phyloP scores from a whole-genome alignment of 2,329 filamentous ascomycete species.

The Aureobasidium sp. region DNA sequence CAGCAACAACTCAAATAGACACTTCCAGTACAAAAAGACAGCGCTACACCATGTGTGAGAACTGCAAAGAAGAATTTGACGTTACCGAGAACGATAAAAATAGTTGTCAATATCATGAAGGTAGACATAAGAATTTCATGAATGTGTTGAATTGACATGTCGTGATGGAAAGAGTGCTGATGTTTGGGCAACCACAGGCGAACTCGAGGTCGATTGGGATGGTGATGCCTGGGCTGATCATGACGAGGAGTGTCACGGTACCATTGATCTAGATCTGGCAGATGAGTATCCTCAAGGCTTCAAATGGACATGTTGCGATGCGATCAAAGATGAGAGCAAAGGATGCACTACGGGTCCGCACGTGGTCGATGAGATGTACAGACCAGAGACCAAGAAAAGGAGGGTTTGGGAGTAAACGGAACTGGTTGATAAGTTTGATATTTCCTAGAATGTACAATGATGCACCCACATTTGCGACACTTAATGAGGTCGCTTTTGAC shows the following conservation, averaged over 20 bases:
- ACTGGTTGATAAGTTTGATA: too few relatives aligned
- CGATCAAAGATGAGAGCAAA: conserved; percentile 10
- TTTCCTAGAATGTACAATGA: too few relatives aligned
- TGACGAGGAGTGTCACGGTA: conserved; percentile 26
- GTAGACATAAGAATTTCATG: background rate
- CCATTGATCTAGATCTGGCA: conserved; percentile 23
- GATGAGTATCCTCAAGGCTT: conserved; percentile 26
- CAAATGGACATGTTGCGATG: conserved; percentile 27
- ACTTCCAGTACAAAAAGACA: background rate
- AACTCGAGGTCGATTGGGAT: conserved; percentile 21
- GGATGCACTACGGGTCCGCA: conserved; percentile 4
- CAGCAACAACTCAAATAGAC: background rate
- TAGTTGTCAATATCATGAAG: conserved; percentile 21
- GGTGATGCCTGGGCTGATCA: conserved; percentile 27
- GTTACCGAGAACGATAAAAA: conserved; percentile 19
- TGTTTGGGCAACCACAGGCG: too few relatives aligned
- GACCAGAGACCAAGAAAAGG: background rate
- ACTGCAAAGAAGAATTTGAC: conserved; percentile 25
- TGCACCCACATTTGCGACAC: too few relatives aligned
- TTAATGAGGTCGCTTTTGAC: too few relatives aligned
- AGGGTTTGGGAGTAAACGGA: background rate
- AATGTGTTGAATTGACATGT: background rate
- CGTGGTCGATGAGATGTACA: background rate
- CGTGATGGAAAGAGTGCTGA: too few relatives aligned
- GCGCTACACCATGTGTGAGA: conserved; percentile 17